Evolutionary conservation across 2,329 filamentous ascomycete genomes (phyloP).

Genomic region (Beauveria brongniartii): DNA sequence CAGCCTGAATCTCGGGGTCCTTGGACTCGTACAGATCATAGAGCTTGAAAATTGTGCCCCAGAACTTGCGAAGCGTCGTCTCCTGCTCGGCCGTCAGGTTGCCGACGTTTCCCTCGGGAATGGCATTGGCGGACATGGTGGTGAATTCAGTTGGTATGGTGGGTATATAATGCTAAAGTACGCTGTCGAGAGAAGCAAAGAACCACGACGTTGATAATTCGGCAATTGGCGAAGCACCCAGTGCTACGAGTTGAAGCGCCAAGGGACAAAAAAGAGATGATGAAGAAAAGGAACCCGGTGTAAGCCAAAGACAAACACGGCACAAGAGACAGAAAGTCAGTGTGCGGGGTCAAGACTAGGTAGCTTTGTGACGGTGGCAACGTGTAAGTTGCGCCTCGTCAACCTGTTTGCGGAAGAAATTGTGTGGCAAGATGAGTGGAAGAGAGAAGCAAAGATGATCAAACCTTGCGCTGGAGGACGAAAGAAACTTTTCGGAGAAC

Average conservation of each 20-base stretch:
- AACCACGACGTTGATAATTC: background rate
- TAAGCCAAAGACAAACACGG: background rate
- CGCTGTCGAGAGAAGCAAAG: background rate
- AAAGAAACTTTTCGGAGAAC: background rate
- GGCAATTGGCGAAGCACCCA: background rate
- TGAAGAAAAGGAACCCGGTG: background rate
- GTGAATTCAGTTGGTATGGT: background rate
- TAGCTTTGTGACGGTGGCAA: background rate
- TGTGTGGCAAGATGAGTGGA: background rate
- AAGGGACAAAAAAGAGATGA: background rate
- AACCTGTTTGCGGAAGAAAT: background rate
- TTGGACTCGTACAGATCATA: slow-evolving; percentile 16
- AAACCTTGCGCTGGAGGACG: background rate
- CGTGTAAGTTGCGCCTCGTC: background rate
- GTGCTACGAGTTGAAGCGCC: background rate
- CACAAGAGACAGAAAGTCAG: background rate
- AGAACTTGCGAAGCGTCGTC: slow-evolving; percentile 18
- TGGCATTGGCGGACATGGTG: background rate
- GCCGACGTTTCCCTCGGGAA: slow-evolving; percentile 14
- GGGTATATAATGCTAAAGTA: background rate
- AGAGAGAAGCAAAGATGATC: background rate
- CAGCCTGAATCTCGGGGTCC: slow-evolving; percentile 17
- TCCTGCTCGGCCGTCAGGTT: slow-evolving; percentile 19
- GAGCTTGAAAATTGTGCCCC: slow-evolving; percentile 17
- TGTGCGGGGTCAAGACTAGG: background rate